These are phyloP conservation scores for Globisporangium barbulae DNA, from an alignment of 352 stramenopile species.

Conservation along the genomic window DNA sequence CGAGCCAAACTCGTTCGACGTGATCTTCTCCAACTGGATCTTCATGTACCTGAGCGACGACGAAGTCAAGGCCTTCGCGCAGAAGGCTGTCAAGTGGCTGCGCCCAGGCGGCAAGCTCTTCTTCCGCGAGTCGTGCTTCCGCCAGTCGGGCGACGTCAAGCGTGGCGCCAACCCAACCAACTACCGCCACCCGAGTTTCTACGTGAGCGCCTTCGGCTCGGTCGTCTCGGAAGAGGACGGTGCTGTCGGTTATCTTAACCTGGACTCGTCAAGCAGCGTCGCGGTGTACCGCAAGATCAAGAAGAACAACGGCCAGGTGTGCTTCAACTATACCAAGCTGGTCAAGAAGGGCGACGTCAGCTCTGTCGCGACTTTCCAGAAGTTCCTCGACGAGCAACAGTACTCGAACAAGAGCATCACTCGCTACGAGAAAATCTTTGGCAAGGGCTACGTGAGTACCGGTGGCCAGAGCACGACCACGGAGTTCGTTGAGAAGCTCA, in stretches of 20 bases:
- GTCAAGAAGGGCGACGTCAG: slow-evolving; percentile 37
- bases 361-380: slow-evolving; percentile 55
- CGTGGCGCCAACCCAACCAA: slow-evolving; percentile 59
- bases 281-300: slow-evolving; percentile 69
- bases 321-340: slow-evolving; percentile 64
- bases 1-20: slow-evolving; percentile 53
- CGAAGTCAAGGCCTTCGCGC: slow-evolving; percentile 47
- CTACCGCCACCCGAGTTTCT: slow-evolving; percentile 69
- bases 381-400: slow-evolving; percentile 68
- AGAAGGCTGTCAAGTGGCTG: slow-evolving; percentile 63
- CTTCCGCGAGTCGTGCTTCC: slow-evolving; percentile 70
- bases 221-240: slow-evolving; percentile 42
- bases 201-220: slow-evolving; percentile 49
- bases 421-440: slow-evolving; percentile 77
- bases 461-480: slow-evolving; percentile 63
- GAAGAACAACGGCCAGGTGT: slow-evolving; percentile 82
- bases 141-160: slow-evolving; percentile 60
- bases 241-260: slow-evolving; percentile 44
- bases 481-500: slow-evolving; percentile 68
- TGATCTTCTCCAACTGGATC: slow-evolving; percentile 77
- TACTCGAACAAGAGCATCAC: slow-evolving; percentile 71
- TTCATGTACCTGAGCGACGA: slow-evolving; percentile 74
- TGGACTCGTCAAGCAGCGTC: slow-evolving; percentile 69
- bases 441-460: slow-evolving; percentile 66
- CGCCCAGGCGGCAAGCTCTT: slow-evolving; percentile 61